Evolutionary conservation across 2,329 filamentous ascomycete genomes (phyloP), one percentile per base, ranked within the genome.

Genomic region (Pseudogymnoascus sp.): DNA sequence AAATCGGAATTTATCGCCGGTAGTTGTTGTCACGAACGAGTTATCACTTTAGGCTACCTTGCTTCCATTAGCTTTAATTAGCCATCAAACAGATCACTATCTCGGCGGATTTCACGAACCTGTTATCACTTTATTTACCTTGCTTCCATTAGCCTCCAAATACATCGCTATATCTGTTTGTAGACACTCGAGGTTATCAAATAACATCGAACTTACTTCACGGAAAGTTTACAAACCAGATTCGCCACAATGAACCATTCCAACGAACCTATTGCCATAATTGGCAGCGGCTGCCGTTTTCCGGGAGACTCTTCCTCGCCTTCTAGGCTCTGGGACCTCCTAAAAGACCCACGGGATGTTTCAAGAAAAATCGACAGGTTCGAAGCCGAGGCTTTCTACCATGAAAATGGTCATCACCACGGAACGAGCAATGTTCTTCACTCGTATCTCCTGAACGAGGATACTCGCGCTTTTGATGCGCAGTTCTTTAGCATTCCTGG

Each of bases 401-500:
- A 65, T 45, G 45, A 21, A 29, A 40, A 65, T 51, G 34, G 51
- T 23, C 14, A n/a, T 45, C 62, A 65, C 36, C 64, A 65, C 61
- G 64, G 61, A 31, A 60, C 31, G 36, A 65, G 42, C 47, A 63
- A 63, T 60, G 62, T 63, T 36, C 61, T 18, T 11, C 14, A 63
- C 29, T 36, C 61, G 2, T 63, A 65, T 47, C 42, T 64, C 5
- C 45, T 65, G 16, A 18, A 64, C 11, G 51, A 64, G 57, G 64
- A 64, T 60, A 16, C 54, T 2, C 42, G 42, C 18, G 11, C 62
- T 29, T 71, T 71, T 61, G 69, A 71, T 63, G 61, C 69, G 7
- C 57, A 61, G 2, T 74, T 74, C 62, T 74, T 74, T 64, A 65
- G 66, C n/a, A 70, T 73, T 31, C 67, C 66, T 7, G 66, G 66